Evolutionary conservation across 176 grass and related monocot species (phyloP).

Genomic region (Carex littledalei): DNA sequence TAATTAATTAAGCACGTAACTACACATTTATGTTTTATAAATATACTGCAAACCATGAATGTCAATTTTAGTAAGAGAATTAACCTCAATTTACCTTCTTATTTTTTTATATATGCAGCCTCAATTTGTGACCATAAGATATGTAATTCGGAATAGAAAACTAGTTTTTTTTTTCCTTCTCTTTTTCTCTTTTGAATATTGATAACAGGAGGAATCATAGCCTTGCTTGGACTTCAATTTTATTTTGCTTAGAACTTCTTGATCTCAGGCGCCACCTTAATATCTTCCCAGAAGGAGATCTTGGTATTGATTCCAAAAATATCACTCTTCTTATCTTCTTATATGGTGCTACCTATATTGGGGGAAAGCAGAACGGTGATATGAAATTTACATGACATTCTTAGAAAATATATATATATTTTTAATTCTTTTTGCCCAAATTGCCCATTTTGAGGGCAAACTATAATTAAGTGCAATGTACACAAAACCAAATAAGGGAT

Average conservation of each 20-base stretch:
- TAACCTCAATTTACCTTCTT: background rate
- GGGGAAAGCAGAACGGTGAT: background rate
- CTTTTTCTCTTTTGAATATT: background rate
- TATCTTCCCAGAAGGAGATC: slow-evolving; percentile 53
- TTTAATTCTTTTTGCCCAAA: background rate
- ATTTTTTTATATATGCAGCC: background rate
- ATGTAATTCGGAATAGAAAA: background rate
- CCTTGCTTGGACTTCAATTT: slow-evolving; percentile 19
- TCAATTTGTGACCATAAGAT: background rate
- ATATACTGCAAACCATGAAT: background rate
- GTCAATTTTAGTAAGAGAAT: background rate
- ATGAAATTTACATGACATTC: background rate
- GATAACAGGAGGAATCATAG: slow-evolving; percentile 13
- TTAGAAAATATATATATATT: background rate
- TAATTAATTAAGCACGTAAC: background rate
- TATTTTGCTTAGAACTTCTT: background rate
- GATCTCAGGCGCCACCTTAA: slow-evolving; percentile 39
- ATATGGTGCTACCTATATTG: slow-evolving; percentile 45
- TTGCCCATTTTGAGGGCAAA: background rate
- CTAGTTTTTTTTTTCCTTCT: background rate
- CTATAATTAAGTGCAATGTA: background rate
- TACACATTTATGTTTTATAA: background rate
- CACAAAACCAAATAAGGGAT: background rate
- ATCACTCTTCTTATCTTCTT: slow-evolving; percentile 49
- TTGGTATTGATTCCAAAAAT: slow-evolving; percentile 44